Evolutionary conservation across 2,329 filamentous ascomycete species (phyloP), one percentile per base, ranked within the genome.

Genomic region (Neopestalotiopsis sp.): DNA sequence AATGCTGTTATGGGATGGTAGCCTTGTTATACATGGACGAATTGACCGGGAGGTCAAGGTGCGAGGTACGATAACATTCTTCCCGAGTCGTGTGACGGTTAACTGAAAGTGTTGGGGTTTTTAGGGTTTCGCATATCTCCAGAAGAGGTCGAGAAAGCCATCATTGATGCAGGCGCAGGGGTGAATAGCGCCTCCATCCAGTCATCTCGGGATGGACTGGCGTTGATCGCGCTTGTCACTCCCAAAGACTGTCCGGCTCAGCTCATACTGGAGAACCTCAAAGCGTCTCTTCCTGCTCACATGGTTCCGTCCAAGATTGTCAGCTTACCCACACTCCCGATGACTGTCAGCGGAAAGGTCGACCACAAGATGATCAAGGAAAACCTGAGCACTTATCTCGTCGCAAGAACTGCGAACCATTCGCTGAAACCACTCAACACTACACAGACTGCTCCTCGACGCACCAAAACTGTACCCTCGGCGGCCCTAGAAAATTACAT

Each of bases 1-100:
- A 9, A 24, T 58, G 28, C n/a, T 58, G 28, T 12, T 30, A 20
- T 20, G 17, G 12, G 56, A 58, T 30, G 56, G 56, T 5, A 58
- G n/a, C 20, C 28, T 58, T 14, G 20, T 58, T 30, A 58, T 58
- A 24, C 56, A 30, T 13, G 56, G 56, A 20, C 56, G 56, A 58
- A 58, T 58, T 20, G 56, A 58, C 56, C n/a, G 56, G 10, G 56
- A 58, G 56, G 12, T 58, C 20, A 58, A 58, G 56, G 28, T 58
- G 2, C 56, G 56, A 58, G 56, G 56, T 58, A 58, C 9, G 56
- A 24, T 58, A 2, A 58, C 28, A 20, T 28, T 28, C n/a, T 24
- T 20, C 56, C 1, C 24, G 24, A 28, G n/a, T 9, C 56, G 1
- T 58, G 20, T 20, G 28, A 9, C n/a, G 24, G 12, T 24, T 58